Evolutionary conservation across 306 rosid genomes (phyloP).

Genomic region (Fagus sylvatica): DNA sequence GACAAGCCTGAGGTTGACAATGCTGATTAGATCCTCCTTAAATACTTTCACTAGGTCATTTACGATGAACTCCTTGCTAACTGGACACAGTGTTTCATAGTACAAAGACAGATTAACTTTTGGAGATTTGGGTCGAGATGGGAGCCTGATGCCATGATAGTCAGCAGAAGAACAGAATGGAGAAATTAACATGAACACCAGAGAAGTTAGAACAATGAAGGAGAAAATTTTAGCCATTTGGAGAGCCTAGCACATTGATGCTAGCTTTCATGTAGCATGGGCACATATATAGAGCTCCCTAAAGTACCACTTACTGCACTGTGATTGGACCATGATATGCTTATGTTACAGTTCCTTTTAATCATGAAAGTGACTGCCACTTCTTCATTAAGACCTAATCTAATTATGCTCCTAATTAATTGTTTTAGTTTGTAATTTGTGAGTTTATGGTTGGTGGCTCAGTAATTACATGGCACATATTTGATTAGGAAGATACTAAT

Average conservation of each 20-base stretch:
- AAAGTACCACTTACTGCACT: not conserved
- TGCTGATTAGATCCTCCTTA: not conserved
- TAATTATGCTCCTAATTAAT: not conserved
- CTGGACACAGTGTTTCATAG: not conserved
- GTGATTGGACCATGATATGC: too few species aligned
- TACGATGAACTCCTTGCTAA: not conserved
- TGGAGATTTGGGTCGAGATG: not conserved
- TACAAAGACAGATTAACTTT: not conserved
- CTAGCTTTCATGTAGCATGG: not conserved
- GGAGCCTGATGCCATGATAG: not conserved
- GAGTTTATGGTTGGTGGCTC: not conserved
- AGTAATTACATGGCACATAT: not conserved
- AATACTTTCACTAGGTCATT: not conserved
- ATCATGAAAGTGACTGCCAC: not conserved
- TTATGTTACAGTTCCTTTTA: not conserved
- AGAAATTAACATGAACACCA: not conserved
- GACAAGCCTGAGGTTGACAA: not conserved
- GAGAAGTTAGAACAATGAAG: not conserved
- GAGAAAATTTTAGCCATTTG: not conserved
- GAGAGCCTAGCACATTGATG: not conserved
- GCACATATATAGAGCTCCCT: not conserved
- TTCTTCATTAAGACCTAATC: not conserved
- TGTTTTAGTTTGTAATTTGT: not conserved
- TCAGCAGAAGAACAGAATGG: not conserved
- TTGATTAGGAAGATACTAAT: not conserved